Evolutionary conservation across 2,329 filamentous ascomycete genomes (phyloP).

Genomic region (Thelonectria rubi): DNA sequence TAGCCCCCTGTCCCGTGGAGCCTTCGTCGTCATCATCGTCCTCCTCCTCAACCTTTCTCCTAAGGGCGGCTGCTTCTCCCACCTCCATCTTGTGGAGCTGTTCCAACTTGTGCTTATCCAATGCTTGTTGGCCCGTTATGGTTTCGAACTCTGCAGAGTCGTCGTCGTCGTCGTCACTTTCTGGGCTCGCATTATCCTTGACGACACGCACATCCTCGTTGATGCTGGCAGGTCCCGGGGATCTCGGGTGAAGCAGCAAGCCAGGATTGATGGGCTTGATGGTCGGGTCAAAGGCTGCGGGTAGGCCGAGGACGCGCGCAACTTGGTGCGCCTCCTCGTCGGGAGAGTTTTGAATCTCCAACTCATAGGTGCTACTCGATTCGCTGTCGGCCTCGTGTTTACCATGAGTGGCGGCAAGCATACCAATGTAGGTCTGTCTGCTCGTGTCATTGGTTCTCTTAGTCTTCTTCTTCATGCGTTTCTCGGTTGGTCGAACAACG

Average conservation of each 20-base stretch:
- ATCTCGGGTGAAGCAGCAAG: conserved; percentile 22
- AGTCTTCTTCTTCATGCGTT: conserved; percentile 87
- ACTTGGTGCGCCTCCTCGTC: conserved; percentile 73
- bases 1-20: conserved; percentile 36
- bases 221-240: conserved; percentile 30
- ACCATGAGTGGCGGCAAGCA: conserved; percentile 71
- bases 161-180: conserved; percentile 52
- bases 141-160: conserved; percentile 58
- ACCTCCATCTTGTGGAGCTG: conserved; percentile 69
- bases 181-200: conserved; percentile 47
- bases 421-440: conserved; percentile 79
- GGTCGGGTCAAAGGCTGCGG: conserved; percentile 70
- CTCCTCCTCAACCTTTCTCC: conserved; percentile 50
- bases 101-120: conserved; percentile 57
- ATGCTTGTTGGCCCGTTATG: conserved; percentile 52
- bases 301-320: conserved; percentile 69
- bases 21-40: conserved; percentile 52
- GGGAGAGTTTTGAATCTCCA: conserved; percentile 63
- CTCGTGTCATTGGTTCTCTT: conserved; percentile 82
- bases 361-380: conserved; percentile 61
- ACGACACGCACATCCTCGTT: conserved; percentile 35
- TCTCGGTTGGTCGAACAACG: conserved; percentile 86
- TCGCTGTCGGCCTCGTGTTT: conserved; percentile 68
- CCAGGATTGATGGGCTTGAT: conserved; percentile 62
- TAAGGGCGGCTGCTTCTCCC: conserved; percentile 63